Evolutionary conservation across 352 stramenopile species (phyloP), one percentile per base, ranked within the genome.

Genomic region (Phytophthora europaea): DNA sequence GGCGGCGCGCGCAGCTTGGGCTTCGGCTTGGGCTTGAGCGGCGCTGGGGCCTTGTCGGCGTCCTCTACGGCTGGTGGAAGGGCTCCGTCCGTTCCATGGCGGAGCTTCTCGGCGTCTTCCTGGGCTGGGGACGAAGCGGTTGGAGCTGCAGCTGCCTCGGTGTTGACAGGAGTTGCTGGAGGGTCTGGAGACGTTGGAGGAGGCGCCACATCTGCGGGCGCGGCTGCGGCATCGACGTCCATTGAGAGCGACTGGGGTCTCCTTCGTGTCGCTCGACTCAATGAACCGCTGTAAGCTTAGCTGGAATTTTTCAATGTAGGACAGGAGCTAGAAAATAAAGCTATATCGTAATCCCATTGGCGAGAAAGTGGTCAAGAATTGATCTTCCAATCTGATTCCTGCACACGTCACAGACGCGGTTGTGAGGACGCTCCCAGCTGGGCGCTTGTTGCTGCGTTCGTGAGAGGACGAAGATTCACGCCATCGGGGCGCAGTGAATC

Each of bases 1-100:
- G 82, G 81, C 9, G 80, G 81, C 23, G 26, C 67, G 18, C 71
- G 74, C 1, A 77, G 45, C 33, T 66, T 43, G 3, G 61, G 65
- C 56, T 81, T 81, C 0, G 45, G 9, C 18, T 56, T 69, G 16
- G 56, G 61, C 18, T 79, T 78, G 12, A 71, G 47, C 8, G 70
- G 71, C 15, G 38, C 43, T 38, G 65, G 61, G 28, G 56, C 52
- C n/a, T 64, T 64, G 26, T 67, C 58, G 0, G n/a, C 22, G 2
- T 40, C 28, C 7, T 62, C 55, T 33, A 31, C 10, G 15, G 38
- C 6, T 12, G 54, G 22, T 48, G 68, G 18, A 40, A 50, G 6
- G 7, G 53, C 33, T 36, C 61, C 53, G 20, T 65, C 62, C 16
- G 31, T 33, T 48, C 36, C 59, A 56, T 70, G 67, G 65, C 20